A percentile compares a stretch with the other conserved stretches of the same genome.
Evolutionary conservation across 1,139 yeast species (phyloP).

Genomic region (Magnusiomyces suaveolens): DNA sequence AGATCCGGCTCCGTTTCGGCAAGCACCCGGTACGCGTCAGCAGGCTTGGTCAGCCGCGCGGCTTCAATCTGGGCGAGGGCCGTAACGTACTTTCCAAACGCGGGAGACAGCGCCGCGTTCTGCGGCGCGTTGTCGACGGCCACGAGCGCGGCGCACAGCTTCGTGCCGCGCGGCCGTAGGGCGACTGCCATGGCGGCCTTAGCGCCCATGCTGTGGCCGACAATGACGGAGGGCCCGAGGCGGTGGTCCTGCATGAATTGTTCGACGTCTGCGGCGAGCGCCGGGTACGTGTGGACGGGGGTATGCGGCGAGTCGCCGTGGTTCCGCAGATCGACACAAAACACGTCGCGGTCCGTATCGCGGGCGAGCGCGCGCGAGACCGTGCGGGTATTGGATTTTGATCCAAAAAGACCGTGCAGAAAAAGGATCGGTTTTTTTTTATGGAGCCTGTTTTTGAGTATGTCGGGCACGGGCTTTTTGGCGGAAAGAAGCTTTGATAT

Average conservation of each 20-base stretch:
- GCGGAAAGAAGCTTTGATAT: slow-evolving; percentile 1
- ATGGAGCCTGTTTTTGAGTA: not conserved
- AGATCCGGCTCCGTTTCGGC: slow-evolving; percentile 34
- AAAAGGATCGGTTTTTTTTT: slow-evolving; percentile 51
- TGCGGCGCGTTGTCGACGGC: slow-evolving; percentile 90
- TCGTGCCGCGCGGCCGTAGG: slow-evolving; percentile 46
- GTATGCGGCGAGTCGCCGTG: slow-evolving; percentile 86
- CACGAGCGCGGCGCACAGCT: slow-evolving; percentile 52
- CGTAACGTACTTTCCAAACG: slow-evolving; percentile 58
- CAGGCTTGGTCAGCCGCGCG: slow-evolving; percentile 40
- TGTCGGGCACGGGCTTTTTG: not conserved
- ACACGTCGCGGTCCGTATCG: slow-evolving; percentile 37
- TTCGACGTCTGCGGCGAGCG: slow-evolving; percentile 80
- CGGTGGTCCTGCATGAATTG: slow-evolving; percentile 45
- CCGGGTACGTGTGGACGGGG: slow-evolving; percentile 60
- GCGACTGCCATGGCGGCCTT: slow-evolving; percentile 86
- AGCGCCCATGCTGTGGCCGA: slow-evolving; percentile 98
- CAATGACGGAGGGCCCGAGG: slow-evolving; percentile 48
- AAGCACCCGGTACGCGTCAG: slow-evolving; percentile 61
- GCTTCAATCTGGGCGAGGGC: slow-evolving; percentile 45
- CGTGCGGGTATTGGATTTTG: slow-evolving; percentile 64
- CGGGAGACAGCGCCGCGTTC: slow-evolving; percentile 47
- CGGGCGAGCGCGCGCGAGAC: slow-evolving; percentile 45
- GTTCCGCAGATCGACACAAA: slow-evolving; percentile 74
- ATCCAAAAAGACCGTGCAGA: slow-evolving; percentile 85